Percentiles rank a stretch among this genome's conserved stretches.
These are phyloP conservation scores for Trichosporon ovoides DNA, from an alignment of 1,284 basidiomycete genomes.

Conservation along the genomic window DNA sequence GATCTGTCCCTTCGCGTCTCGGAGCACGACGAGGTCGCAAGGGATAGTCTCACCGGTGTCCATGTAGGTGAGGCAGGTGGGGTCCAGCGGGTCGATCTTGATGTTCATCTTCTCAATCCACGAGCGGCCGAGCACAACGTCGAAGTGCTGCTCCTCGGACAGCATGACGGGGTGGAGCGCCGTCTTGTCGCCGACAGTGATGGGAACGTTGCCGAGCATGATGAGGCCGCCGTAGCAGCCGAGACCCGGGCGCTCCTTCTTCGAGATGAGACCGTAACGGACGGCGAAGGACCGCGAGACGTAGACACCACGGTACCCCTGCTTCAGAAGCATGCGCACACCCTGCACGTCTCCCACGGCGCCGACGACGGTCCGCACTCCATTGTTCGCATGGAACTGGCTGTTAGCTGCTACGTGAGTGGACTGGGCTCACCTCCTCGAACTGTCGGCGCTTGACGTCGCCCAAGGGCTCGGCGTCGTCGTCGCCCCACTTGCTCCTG, in stretches of 20 bases:
- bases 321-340: constrained; percentile 87
- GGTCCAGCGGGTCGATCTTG: constrained; percentile 70
- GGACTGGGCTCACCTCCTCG: constrained; percentile 32
- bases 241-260: constrained; percentile 44
- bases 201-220: constrained; percentile 69
- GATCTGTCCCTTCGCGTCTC: constrained; percentile 66
- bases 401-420: not conserved
- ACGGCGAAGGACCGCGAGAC: constrained; percentile 89
- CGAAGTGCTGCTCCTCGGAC: constrained; percentile 93
- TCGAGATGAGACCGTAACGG: constrained; percentile 81
- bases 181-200: constrained; percentile 53
- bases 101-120: constrained; percentile 91
- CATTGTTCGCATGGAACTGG: constrained; percentile 77
- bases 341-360: constrained; percentile 83
- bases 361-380: constrained; percentile 86
- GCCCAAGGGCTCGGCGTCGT: constrained; percentile 42
- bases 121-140: constrained; percentile 86
- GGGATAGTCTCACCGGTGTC: constrained; percentile 92
- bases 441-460: constrained; percentile 37
- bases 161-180: constrained; percentile 56
- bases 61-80: constrained; percentile 79
- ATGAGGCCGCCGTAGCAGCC: constrained; percentile 46
- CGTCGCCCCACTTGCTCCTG: constrained; percentile 41
- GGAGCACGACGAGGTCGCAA: constrained; percentile 84
- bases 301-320: constrained; percentile 92